A percentile compares a stretch with the other conserved stretches of the same genome.
These are phyloP conservation scores for Yamadazyma buinensis DNA, from an alignment of 1,139 yeast species.

Conservation along the genomic window DNA sequence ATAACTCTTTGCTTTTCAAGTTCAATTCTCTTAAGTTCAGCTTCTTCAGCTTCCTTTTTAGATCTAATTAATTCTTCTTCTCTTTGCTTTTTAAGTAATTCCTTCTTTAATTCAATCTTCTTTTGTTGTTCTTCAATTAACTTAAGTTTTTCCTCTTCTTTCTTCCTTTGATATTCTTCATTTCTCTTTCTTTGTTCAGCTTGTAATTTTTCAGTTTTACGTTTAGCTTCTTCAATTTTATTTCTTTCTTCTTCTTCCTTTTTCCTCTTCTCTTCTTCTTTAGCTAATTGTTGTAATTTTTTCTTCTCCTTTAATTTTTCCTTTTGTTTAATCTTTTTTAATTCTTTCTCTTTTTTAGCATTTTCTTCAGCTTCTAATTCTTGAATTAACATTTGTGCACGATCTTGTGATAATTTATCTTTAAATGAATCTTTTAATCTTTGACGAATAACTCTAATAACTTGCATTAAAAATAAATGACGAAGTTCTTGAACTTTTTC, in stretches of 20 bases:
- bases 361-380: constrained; percentile 78
- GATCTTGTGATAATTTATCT: constrained; percentile 69
- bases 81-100: constrained; percentile 30
- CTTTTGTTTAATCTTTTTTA: constrained; percentile 65
- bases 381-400: constrained; percentile 66
- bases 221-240: constrained; percentile 33
- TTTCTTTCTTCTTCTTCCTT: constrained; percentile 52
- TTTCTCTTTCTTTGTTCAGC: constrained; percentile 42
- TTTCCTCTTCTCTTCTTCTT: constrained; percentile 66
- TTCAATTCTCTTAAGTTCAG: constrained; percentile 21
- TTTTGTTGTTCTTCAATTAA: constrained; percentile 39
- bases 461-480: constrained; percentile 67
- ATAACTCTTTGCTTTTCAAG: neutral
- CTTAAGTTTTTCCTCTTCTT: constrained; percentile 52
- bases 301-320: constrained; percentile 81
- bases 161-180: constrained; percentile 48
- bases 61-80: constrained; percentile 37
- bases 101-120: constrained; percentile 47
- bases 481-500: constrained; percentile 74
- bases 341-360: constrained; percentile 65
- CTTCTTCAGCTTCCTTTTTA: constrained; percentile 44
- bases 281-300: constrained; percentile 61
- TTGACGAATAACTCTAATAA: constrained; percentile 69
- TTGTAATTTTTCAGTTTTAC: constrained; percentile 35
- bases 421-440: constrained; percentile 70